Percentiles rank a stretch among this genome's conserved stretches.
Conservation (phyloP, 352 stramenopile species). For the Albugo candida region DNA sequence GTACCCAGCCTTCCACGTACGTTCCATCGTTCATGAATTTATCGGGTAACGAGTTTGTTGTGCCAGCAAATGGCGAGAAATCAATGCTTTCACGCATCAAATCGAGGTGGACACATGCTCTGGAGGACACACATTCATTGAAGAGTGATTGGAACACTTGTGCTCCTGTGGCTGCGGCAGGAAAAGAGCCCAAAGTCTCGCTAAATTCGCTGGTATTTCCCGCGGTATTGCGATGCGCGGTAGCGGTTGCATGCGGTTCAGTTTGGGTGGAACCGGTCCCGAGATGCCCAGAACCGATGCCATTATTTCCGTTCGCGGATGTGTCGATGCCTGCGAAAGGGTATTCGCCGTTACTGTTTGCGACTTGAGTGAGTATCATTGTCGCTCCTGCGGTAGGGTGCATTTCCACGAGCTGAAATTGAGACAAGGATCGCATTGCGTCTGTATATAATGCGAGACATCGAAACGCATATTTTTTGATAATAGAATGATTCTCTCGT, state of each 20-base stretch:
- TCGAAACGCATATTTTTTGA: slow-evolving; percentile 80
- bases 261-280: not conserved
- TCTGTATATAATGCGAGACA: slow-evolving; percentile 70
- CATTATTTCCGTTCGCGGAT: slow-evolving; percentile 13
- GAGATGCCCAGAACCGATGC: slow-evolving; percentile 4
- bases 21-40: slow-evolving; percentile 71
- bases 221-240: not conserved
- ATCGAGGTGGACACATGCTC: slow-evolving; percentile 29
- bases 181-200: slow-evolving; percentile 3
- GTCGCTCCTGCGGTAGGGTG: too few species aligned
- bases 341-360: not conserved
- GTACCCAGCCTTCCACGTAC: slow-evolving; percentile 73
- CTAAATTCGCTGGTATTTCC: not conserved
- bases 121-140: too few species aligned
- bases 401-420: slow-evolving; percentile 14
- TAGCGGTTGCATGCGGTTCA: too few species aligned
- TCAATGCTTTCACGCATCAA: slow-evolving; percentile 65
- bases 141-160: slow-evolving; percentile 17
- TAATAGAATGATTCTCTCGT: slow-evolving; percentile 70
- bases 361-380: not conserved
- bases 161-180: not conserved
- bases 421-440: slow-evolving; percentile 44
- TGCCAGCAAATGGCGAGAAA: slow-evolving; percentile 69
- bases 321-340: not conserved
- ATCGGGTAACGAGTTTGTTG: slow-evolving; percentile 57